Evolutionary conservation across 2,329 filamentous ascomycete genomes (phyloP).

Genomic region (Alternaria sp.): DNA sequence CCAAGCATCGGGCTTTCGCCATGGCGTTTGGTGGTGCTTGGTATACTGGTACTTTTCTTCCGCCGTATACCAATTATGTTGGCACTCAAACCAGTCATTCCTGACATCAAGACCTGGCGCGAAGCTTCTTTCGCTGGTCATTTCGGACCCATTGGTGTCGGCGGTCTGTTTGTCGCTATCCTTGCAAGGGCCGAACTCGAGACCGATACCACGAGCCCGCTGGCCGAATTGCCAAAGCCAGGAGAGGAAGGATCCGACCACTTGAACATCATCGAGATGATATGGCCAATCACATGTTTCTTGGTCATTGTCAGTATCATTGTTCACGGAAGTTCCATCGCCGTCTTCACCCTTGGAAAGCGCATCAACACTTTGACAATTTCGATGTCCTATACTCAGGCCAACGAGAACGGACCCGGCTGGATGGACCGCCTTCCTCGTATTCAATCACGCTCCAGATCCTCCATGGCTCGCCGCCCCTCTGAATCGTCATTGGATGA

Average conservation of each 20-base stretch:
- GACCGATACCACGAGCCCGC: slow-evolving; percentile 74
- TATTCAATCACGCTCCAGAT: slow-evolving; percentile 82
- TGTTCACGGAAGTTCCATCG: slow-evolving; percentile 96
- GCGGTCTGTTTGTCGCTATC: slow-evolving; percentile 94
- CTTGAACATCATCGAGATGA: slow-evolving; percentile 77
- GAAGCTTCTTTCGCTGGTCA: slow-evolving; percentile 96
- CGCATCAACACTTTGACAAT: slow-evolving; percentile 96
- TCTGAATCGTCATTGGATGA: slow-evolving; percentile 64
- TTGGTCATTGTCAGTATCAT: slow-evolving; percentile 93
- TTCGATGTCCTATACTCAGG: slow-evolving; percentile 94
- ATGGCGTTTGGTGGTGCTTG: slow-evolving; percentile 92
- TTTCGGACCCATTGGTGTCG: slow-evolving; percentile 96
- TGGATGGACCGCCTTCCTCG: slow-evolving; percentile 95
- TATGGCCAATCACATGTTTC: slow-evolving; percentile 96
- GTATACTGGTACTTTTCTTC: slow-evolving; percentile 93
- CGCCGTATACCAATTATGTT: slow-evolving; percentile 96
- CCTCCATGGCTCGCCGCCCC: slow-evolving; percentile 69
- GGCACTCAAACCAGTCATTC: slow-evolving; percentile 86
- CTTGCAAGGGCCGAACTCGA: slow-evolving; percentile 92
- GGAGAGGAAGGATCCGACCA: slow-evolving; percentile 57
- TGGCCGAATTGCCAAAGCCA: slow-evolving; percentile 65
- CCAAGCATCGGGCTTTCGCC: slow-evolving; percentile 73
- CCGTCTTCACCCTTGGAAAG: slow-evolving; percentile 96
- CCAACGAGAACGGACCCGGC: slow-evolving; percentile 82
- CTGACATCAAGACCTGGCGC: slow-evolving; percentile 97